Percentiles rank a stretch among this genome's conserved stretches.
Evolutionary conservation across 345 rosid genomes (phyloP).

Genomic region (Conringia planisiliqua): DNA sequence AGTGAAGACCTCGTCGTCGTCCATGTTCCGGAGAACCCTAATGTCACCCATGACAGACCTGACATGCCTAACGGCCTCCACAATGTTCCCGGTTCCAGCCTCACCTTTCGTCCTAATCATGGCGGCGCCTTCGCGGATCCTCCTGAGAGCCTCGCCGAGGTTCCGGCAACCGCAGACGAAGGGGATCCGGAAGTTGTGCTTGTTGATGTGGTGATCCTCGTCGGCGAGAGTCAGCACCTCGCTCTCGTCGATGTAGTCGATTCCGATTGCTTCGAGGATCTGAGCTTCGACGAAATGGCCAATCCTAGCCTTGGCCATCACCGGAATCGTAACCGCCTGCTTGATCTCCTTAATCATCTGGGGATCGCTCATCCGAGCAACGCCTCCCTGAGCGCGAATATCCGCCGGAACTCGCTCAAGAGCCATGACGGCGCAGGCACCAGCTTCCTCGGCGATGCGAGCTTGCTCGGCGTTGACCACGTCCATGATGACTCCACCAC

Average conservation of each 20-base stretch:
- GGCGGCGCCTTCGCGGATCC: conserved; percentile 90
- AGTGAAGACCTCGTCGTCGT: conserved; percentile 79
- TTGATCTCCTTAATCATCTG: conserved; percentile 72
- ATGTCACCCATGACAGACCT: conserved; percentile 87
- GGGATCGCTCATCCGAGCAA: conserved; percentile 75
- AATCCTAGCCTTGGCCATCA: conserved; percentile 76
- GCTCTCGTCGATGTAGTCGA: conserved; percentile 88
- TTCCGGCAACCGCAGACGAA: conserved; percentile 90
- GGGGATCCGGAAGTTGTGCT: conserved; percentile 81
- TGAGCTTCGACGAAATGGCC: conserved; percentile 83
- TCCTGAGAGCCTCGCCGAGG: conserved; percentile 71
- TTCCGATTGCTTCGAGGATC: conserved; percentile 69
- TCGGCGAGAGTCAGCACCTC: conserved; percentile 82
- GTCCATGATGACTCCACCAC: conserved; percentile 80
- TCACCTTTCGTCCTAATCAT: conserved; percentile 94
- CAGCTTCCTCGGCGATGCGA: conserved; percentile 73
- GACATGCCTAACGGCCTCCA: conserved; percentile 86
- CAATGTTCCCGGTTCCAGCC: conserved; percentile 80
- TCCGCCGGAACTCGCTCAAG: conserved; percentile 75
- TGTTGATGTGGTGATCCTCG: conserved; percentile 85
- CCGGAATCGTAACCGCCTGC: conserved; percentile 75
- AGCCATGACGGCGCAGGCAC: conserved; percentile 86
- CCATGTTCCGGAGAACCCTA: conserved; percentile 76
- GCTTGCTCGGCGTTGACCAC: conserved; percentile 78
- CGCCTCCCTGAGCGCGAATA: conserved; percentile 71